Base-by-base conservation (phyloP, 2,329 filamentous ascomycete species). In the Aspergillus sp. region DNA sequence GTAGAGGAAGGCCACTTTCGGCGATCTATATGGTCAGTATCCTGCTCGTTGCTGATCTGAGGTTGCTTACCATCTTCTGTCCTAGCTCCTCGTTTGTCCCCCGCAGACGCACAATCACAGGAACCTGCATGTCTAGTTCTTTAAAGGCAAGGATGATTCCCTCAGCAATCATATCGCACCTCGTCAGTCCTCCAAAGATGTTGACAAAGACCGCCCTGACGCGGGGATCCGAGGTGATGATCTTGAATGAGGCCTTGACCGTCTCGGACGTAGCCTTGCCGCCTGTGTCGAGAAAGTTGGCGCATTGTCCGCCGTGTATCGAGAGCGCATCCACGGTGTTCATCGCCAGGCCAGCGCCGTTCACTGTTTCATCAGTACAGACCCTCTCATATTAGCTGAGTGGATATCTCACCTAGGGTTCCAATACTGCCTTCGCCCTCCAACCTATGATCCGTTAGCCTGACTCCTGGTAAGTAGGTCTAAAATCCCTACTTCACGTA, bases 271-370 rank as follows among this genome's bases (percentile, higher is more conserved):
- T 97, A 0, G 93, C 93, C 75, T 96, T 95, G 41, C 93, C 93
- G 30, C 93, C 93, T 0, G 91, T 96, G 74, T 97, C 93, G 58
- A 97, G 83, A 74, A 97, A 96, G 70, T 97, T 97, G 11, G 91
- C 87, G 25, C 89, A 89, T 38, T 82, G 77, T 2, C 91, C 91
- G 8, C 89, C 89, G 58, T 87, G 85, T 13, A 87, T 79, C 2
- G 85, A 82, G 1, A 97, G 85, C 0, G 91, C 90, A 74, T 97
- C 93, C 62, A 93, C 88, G 0, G 92, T 96, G 74, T 95, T 95
- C 91, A 97, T 95, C 0, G 92, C 92, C 1, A 97, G 84, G 0
- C 93, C 93, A 0, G 93, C 93, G 48, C 93, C 92, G 71, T 97
- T 97, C 66, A 96, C 92, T 65, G 66, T 57, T 4, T 25, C 34